Percentiles rank a stretch among this genome's conserved stretches.
phyloP scores from a whole-genome alignment of 2,329 filamentous ascomycete species.

The Zelopaecilomyces penicillatus region DNA sequence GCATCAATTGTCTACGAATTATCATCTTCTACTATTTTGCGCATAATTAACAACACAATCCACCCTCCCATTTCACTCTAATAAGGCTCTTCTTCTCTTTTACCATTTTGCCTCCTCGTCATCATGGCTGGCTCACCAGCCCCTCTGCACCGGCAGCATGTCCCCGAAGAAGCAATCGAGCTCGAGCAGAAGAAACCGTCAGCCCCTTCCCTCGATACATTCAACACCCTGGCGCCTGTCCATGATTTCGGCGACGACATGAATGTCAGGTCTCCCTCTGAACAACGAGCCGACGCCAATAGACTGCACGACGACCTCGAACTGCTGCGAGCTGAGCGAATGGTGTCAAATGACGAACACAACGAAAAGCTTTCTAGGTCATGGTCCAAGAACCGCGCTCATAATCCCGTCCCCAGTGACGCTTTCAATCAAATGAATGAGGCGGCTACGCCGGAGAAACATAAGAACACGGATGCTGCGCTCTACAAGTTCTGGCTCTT shows the following conservation, averaged over 20 bases:
- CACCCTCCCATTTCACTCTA: slow-evolving; percentile 1
- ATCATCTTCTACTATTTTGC: too few relatives aligned
- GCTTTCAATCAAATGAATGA: slow-evolving; percentile 32
- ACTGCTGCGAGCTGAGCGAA: slow-evolving; percentile 37
- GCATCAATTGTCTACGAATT: too few relatives aligned
- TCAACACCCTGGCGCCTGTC: slow-evolving; percentile 18
- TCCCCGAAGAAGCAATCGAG: slow-evolving; percentile 7
- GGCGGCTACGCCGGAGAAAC: slow-evolving; percentile 21
- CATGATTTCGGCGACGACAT: slow-evolving; percentile 15
- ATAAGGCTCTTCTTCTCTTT: not conserved
- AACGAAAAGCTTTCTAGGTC: slow-evolving; percentile 16
- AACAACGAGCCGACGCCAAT: slow-evolving; percentile 24
- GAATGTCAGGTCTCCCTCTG: slow-evolving; percentile 14
- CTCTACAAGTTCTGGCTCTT: slow-evolving; percentile 35
- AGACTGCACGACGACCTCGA: slow-evolving; percentile 42
- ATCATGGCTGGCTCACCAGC: not conserved
- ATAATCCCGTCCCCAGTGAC: slow-evolving; percentile 33
- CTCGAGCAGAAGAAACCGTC: slow-evolving; percentile 10
- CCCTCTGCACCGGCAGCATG: not conserved
- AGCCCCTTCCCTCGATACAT: slow-evolving; percentile 23
- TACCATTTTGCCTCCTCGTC: not conserved
- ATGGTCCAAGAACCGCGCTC: slow-evolving; percentile 22
- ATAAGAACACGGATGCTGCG: slow-evolving; percentile 24
- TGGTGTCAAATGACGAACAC: slow-evolving; percentile 36
- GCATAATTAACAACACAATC: too few relatives aligned